Conservation (phyloP, 768 basidiomycete species). For the Russula sp. region DNA sequence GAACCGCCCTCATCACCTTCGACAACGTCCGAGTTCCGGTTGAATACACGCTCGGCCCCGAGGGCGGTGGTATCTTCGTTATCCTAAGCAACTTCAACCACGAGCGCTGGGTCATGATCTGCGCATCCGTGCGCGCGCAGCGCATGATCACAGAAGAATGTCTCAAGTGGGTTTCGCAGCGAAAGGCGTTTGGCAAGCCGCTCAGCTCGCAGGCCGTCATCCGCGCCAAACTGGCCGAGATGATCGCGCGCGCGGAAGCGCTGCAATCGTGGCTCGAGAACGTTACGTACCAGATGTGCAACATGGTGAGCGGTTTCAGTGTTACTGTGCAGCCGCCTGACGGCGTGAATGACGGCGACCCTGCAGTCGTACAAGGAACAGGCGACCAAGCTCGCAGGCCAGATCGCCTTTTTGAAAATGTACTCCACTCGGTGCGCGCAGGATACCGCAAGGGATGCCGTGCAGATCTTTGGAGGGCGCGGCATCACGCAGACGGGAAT, state of each 20-base stretch:
- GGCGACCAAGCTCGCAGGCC: conserved; percentile 67
- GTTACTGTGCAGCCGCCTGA: neutral
- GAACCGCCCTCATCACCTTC: conserved; percentile 76
- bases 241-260: conserved; percentile 82
- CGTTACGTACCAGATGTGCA: conserved; percentile 81
- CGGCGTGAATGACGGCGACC: conserved; percentile 8
- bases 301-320: conserved; percentile 50
- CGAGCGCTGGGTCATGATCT: conserved; percentile 90
- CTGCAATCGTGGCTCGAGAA: conserved; percentile 82
- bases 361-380: conserved; percentile 64
- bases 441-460: conserved; percentile 74
- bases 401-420: conserved; percentile 78
- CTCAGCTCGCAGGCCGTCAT: conserved; percentile 81
- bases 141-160: conserved; percentile 76
- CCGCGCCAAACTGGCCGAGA: conserved; percentile 78
- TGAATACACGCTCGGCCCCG: conserved; percentile 79
- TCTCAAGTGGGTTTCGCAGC: conserved; percentile 69
- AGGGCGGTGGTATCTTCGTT: conserved; percentile 66
- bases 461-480: conserved; percentile 82
- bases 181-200: conserved; percentile 90
- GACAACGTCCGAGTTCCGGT: conserved; percentile 83
- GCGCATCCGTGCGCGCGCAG: conserved; percentile 57
- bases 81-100: conserved; percentile 87
- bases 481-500: conserved; percentile 84
- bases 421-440: conserved; percentile 69